Conservation (phyloP, 495 filamentous ascomycete species). For the Parathielavia appendiculata region DNA sequence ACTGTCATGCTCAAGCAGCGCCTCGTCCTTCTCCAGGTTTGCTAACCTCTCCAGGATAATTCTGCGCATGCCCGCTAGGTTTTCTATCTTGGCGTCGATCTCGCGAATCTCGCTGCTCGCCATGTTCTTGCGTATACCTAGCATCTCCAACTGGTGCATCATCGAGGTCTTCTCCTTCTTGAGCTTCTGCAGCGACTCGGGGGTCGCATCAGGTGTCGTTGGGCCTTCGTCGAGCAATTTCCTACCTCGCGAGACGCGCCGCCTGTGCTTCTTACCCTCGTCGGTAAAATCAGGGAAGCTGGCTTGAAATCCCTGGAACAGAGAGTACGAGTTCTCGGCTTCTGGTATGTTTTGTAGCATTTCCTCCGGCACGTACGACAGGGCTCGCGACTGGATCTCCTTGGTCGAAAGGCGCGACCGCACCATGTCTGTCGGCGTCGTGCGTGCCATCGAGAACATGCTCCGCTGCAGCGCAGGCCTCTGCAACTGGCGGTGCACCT, state of each 20-base stretch:
- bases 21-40: slow-evolving; percentile 85
- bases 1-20: slow-evolving; percentile 84
- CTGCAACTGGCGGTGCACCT: slow-evolving; percentile 81
- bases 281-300: slow-evolving; percentile 70
- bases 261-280: slow-evolving; percentile 63
- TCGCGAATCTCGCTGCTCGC: slow-evolving; percentile 92
- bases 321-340: slow-evolving; percentile 74
- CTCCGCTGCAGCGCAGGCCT: slow-evolving; percentile 77
- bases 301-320: slow-evolving; percentile 96
- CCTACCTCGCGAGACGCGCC: slow-evolving; percentile 63
- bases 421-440: slow-evolving; percentile 84
- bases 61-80: slow-evolving; percentile 86
- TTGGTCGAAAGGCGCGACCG: slow-evolving; percentile 83
- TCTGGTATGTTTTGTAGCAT: slow-evolving; percentile 84
- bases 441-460: slow-evolving; percentile 82
- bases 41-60: slow-evolving; percentile 89
- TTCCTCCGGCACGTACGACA: slow-evolving; percentile 85
- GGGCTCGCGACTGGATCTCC: slow-evolving; percentile 92
- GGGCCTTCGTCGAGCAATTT: slow-evolving; percentile 64
- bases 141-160: slow-evolving; percentile 81
- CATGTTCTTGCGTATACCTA: slow-evolving; percentile 94
- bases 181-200: slow-evolving; percentile 61
- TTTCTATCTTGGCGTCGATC: slow-evolving; percentile 94
- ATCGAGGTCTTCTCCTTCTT: slow-evolving; percentile 72
- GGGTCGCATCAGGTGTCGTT: slow-evolving; percentile 44